Evolutionary conservation across 441 rosid species (phyloP).

Genomic region (Kokia cookei): DNA sequence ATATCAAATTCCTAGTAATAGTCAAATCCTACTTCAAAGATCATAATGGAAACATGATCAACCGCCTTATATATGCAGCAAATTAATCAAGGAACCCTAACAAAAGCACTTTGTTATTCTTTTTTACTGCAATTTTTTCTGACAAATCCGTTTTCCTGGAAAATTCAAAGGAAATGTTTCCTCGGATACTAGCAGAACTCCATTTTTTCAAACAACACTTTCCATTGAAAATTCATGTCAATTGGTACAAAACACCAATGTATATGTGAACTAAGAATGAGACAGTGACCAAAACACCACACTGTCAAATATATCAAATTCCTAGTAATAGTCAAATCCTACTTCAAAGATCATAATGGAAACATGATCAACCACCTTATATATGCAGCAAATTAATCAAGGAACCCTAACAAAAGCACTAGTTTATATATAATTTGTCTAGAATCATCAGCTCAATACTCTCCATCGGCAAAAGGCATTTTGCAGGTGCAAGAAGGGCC

Average conservation of each 20-base stretch:
- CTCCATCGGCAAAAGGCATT: constrained; percentile 9
- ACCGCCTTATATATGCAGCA: neutral
- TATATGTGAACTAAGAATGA: neutral
- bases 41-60: neutral
- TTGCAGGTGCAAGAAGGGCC: constrained; percentile 33
- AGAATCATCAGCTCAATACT: neutral
- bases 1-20: neutral
- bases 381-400: neutral
- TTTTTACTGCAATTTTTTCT: no score
- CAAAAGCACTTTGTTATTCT: neutral
- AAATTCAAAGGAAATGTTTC: no score
- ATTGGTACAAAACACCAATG: neutral
- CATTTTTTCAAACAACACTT: neutral
- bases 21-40: neutral
- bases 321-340: neutral
- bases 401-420: neutral
- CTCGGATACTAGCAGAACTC: no score
- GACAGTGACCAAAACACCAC: neutral
- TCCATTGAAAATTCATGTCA: neutral
- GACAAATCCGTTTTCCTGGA: neutral
- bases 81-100: neutral
- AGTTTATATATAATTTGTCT: no score
- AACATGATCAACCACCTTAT: neutral
- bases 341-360: neutral
- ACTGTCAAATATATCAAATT: neutral